Base-by-base conservation (phyloP, 768 basidiomycete genomes). In the Clavulina sp. region DNA sequence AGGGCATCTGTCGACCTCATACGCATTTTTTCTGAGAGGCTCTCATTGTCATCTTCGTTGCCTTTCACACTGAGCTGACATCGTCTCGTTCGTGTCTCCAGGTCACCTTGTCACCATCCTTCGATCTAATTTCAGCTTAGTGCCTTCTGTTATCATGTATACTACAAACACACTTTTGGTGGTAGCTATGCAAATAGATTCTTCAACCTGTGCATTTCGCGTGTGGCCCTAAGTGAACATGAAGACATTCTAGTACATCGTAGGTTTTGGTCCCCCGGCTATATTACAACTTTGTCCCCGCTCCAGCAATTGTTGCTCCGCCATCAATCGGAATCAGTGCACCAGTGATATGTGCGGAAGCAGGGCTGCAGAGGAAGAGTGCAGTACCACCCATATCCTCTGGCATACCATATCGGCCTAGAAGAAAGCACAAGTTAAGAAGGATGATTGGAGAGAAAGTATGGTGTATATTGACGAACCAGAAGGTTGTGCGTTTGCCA, bases 241-340 rank as follows among this genome's bases (percentile, higher is more conserved):
- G n/a, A n/a, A n/a, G n/a, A n/a, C n/a, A n/a, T n/a, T n/a, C n/a
- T n/a, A n/a, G n/a, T n/a, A n/a, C n/a, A n/a, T n/a, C n/a, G n/a
- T n/a, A n/a, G n/a, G n/a, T n/a, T n/a, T n/a, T n/a, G n/a, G n/a
- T n/a, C n/a, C n/a, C n/a, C n/a, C n/a, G n/a, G n/a, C n/a, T n/a
- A n/a, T n/a, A n/a, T n/a, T n/a, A n/a, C n/a, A n/a, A n/a, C n/a
- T n/a, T n/a, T n/a, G n/a, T n/a, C n/a, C n/a, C n/a, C n/a, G n/a
- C n/a, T n/a, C n/a, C n/a, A n/a, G 52, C 50, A 1, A 54, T 43
- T 6, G 43, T 13, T 19, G 49, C 38, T 16, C 81, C 81, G 24
- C 85, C 85, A 56, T 88, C 85, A 7, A 85, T 63, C 3, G 81
- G 58, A 41, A 78, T 79, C 53, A 84, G 80, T 19, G 73, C 70